These are phyloP conservation scores for Codiaeum variegatum DNA, from an alignment of 441 rosid species.

Conservation along the genomic window DNA sequence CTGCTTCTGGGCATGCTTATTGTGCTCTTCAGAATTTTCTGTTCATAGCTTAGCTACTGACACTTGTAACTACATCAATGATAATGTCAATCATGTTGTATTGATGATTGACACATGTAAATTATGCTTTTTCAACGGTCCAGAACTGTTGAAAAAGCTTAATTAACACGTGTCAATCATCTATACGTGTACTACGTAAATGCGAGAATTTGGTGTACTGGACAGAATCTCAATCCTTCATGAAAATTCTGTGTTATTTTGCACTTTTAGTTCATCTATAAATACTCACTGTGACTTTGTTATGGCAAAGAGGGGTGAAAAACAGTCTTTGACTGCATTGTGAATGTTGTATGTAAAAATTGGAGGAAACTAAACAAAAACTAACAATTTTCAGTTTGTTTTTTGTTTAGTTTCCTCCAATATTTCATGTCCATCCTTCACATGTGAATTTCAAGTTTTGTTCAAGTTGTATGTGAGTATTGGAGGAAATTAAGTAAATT, in stretches of 20 bases:
- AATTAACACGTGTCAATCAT: too few species aligned
- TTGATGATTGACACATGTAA: too few species aligned
- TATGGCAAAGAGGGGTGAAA: neutral
- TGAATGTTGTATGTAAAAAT: conserved; percentile 17
- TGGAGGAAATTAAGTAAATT: conserved; percentile 22
- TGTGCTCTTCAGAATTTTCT: neutral
- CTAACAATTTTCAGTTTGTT: neutral
- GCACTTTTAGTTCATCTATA: neutral
- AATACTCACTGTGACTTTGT: neutral
- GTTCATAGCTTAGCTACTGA: neutral
- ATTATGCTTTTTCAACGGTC: too few species aligned
- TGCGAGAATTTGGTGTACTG: too few species aligned
- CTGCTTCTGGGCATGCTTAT: neutral
- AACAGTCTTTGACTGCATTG: neutral
- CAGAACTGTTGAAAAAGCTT: too few species aligned
- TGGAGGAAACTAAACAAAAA: conserved; percentile 24
- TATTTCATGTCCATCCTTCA: conserved; percentile 16
- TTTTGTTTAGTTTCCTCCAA: conserved; percentile 24
- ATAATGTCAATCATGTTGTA: neutral
- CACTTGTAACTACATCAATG: conserved; percentile 1
- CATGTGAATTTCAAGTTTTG: neutral
- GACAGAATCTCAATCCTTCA: too few species aligned
- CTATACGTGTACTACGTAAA: too few species aligned
- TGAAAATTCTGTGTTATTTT: neutral
- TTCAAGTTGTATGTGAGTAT: neutral